Conservation (phyloP, 2,329 filamentous ascomycete genomes). For the Fusarium decemcellulare region DNA sequence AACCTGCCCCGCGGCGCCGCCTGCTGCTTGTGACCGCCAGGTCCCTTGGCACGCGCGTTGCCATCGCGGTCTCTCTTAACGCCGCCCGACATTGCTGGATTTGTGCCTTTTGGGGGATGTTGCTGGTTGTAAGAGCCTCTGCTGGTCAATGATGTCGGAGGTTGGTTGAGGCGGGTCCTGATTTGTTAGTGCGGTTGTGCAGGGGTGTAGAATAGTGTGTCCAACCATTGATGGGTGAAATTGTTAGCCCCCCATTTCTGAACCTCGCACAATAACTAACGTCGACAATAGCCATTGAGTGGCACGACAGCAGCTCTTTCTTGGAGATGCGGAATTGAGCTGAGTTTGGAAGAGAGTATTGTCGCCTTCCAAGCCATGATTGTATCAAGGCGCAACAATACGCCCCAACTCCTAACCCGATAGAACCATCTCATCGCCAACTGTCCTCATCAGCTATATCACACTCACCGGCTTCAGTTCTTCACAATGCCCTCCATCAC, state of each 20-base stretch:
- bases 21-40: slow-evolving; percentile 45
- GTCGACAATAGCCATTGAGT: slow-evolving; percentile 24
- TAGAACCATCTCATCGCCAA: slow-evolving; percentile 38
- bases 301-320: slow-evolving; percentile 20
- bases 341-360: background rate
- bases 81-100: slow-evolving; percentile 22
- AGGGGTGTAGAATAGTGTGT: slow-evolving; percentile 23
- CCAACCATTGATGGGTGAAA: slow-evolving; percentile 24
- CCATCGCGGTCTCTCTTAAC: slow-evolving; percentile 58
- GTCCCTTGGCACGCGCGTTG: slow-evolving; percentile 58
- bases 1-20: slow-evolving; percentile 59
- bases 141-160: slow-evolving; percentile 38
- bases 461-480: slow-evolving; percentile 13
- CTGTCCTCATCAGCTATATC: slow-evolving; percentile 41
- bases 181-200: slow-evolving; percentile 39
- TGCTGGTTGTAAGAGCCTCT: background rate
- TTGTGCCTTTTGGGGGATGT: background rate
- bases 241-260: slow-evolving; percentile 40
- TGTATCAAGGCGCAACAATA: slow-evolving; percentile 3
- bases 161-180: slow-evolving; percentile 38
- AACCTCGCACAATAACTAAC: slow-evolving; percentile 17
- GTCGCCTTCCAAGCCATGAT: slow-evolving; percentile 30
- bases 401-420: slow-evolving; percentile 5
- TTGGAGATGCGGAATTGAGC: slow-evolving; percentile 2
- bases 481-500: slow-evolving; percentile 42